Conservation (phyloP, 1,284 basidiomycete genomes). For the Apiotrichum siamense region DNA sequence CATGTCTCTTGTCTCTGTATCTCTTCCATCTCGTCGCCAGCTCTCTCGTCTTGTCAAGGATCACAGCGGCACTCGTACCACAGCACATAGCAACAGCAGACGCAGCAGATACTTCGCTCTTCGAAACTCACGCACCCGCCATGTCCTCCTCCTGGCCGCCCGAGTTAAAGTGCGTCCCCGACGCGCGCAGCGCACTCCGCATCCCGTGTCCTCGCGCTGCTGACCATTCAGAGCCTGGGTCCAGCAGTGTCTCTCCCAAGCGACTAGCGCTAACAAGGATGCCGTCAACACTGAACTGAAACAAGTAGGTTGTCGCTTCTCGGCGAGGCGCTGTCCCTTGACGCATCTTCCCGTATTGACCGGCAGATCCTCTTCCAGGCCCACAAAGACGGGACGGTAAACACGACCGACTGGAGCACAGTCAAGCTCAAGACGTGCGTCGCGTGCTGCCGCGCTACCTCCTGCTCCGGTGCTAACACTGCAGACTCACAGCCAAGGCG, state of each 20-base stretch:
- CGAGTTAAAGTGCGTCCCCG: constrained; percentile 35
- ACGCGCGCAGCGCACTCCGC: not conserved
- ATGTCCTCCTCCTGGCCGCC: constrained; percentile 35
- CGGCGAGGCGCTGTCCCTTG: no score
- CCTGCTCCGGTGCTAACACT: not conserved
- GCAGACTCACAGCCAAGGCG: constrained; percentile 33
- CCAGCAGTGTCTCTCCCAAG: constrained; percentile 40
- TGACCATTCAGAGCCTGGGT: constrained; percentile 38
- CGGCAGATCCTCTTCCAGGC: constrained; percentile 45
- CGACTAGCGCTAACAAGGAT: constrained; percentile 42
- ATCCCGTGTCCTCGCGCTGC: not conserved
- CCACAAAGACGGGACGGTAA: constrained; percentile 39
- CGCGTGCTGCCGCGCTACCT: not conserved
- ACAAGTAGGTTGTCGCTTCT: constrained; percentile 24
- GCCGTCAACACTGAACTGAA: constrained; percentile 46
- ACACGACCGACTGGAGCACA: constrained; percentile 44
- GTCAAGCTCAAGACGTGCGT: constrained; percentile 41
- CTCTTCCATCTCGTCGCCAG: no score
- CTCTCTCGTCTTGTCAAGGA: no score
- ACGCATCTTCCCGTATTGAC: no score
- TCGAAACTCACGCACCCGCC: not conserved
- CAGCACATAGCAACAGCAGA: no score
- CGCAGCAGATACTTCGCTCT: no score
- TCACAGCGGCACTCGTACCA: no score
- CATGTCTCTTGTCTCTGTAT: no score